These are phyloP conservation scores for Thalia dealbata DNA, from an alignment of 176 grass and related monocot species.

Conservation along the genomic window DNA sequence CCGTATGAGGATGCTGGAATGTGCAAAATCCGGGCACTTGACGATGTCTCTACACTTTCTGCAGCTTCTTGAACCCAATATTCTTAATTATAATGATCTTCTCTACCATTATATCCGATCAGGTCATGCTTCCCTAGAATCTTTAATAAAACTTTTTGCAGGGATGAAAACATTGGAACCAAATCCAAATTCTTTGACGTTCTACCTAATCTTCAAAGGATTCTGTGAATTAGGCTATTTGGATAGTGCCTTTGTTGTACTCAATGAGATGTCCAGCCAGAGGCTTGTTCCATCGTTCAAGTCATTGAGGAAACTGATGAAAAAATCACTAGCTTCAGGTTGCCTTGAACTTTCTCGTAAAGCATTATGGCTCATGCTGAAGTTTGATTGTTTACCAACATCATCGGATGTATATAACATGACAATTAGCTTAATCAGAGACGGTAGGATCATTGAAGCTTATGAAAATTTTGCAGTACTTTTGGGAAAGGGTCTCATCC, in stretches of 20 bases:
- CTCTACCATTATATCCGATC: not conserved
- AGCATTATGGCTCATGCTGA: slow-evolving; percentile 12
- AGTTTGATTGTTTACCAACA: slow-evolving; percentile 9
- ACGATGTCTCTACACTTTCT: not conserved
- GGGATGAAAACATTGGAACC: slow-evolving; percentile 17
- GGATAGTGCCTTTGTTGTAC: slow-evolving; percentile 6
- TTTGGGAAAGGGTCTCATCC: slow-evolving; percentile 9
- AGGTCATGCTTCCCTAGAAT: not conserved
- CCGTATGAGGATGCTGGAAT: not conserved
- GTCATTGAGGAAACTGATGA: slow-evolving; percentile 12
- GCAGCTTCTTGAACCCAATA: not conserved
- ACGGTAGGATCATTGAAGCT: slow-evolving; percentile 7
- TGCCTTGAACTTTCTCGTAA: not conserved
- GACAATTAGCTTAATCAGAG: slow-evolving; percentile 9
- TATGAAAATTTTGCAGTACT: not conserved
- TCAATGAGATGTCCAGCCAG: slow-evolving; percentile 12
- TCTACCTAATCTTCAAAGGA: slow-evolving; percentile 20
- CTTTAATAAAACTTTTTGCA: not conserved
- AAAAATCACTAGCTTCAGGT: slow-evolving; percentile 15
- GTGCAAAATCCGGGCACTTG: slow-evolving; percentile 3
- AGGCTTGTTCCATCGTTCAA: slow-evolving; percentile 15
- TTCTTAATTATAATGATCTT: slow-evolving; percentile 3
- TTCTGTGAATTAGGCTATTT: slow-evolving; percentile 10
- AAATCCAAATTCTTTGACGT: slow-evolving; percentile 12
- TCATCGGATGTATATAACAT: slow-evolving; percentile 6